Percentiles rank a stretch among this genome's conserved stretches.
phyloP scores from a whole-genome alignment of 306 rosid species.

The Glycine latifolia region DNA sequence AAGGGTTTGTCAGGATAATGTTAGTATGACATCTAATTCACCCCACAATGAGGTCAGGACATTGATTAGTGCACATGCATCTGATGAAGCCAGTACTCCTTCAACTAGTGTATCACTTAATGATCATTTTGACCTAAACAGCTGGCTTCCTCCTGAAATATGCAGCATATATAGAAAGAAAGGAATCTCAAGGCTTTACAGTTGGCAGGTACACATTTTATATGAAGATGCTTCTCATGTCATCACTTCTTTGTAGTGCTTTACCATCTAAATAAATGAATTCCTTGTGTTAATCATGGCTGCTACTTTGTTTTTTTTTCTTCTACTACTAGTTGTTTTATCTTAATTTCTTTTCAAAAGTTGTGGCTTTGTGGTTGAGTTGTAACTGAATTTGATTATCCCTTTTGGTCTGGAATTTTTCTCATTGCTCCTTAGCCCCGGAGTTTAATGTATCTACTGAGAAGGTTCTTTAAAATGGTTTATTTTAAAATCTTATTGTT shows the following conservation, averaged over 20 bases:
- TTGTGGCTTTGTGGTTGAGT: slow-evolving; percentile 37
- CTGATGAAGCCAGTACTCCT: slow-evolving; percentile 69
- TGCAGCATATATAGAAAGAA: slow-evolving; percentile 77
- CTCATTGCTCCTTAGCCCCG: slow-evolving; percentile 14
- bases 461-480: slow-evolving; percentile 16
- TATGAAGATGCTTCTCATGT: slow-evolving; percentile 22
- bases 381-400: slow-evolving; percentile 32
- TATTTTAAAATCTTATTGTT: slow-evolving; percentile 1
- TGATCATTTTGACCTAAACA: slow-evolving; percentile 64
- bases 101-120: slow-evolving; percentile 63
- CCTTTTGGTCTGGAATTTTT: slow-evolving; percentile 6
- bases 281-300: slow-evolving; percentile 19
- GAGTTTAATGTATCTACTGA: slow-evolving; percentile 13
- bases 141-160: slow-evolving; percentile 91
- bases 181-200: slow-evolving; percentile 85
- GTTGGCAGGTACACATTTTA: slow-evolving; percentile 81
- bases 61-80: slow-evolving; percentile 48
- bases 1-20: slow-evolving; percentile 49
- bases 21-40: slow-evolving; percentile 53
- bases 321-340: background rate
- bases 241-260: slow-evolving; percentile 4
- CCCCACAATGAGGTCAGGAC: slow-evolving; percentile 50
- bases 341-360: background rate
- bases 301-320: slow-evolving; percentile 4
- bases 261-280: slow-evolving; percentile 13